Evolutionary conservation across 2,329 filamentous ascomycete species (phyloP), one percentile per base, ranked within the genome.

Genomic region (Xylaria sp.): DNA sequence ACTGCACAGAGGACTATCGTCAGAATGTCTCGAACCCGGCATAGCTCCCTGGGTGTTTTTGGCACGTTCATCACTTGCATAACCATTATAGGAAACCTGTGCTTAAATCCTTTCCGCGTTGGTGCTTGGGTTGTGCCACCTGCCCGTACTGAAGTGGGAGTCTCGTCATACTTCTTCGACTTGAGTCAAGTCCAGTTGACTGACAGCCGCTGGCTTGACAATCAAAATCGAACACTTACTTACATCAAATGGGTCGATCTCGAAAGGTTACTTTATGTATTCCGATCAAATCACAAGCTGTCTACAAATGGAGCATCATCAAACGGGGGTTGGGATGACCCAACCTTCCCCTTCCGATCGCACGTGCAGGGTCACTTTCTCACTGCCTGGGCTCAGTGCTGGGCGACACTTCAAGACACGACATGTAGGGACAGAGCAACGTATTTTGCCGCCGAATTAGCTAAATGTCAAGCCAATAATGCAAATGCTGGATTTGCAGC

Each of bases 291-390:
- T 56, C 85, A 86, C 65, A 78, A 80, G 20, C 72, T 86, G 0
- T 82, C 81, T 2, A 87, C 84, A 9, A 79, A 83, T 2, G 83
- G 82, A 1, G 85, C 85, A 1, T 69, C 76, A 1, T 58, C 79
- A 6, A 85, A 85, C 57, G 84, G 84, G 1, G 86, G 85, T 2
- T 87, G 86, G 86, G 86, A 88, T 74, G 83, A 83, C 1, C 86
- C 86, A 0, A 78, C 83, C 56, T 87, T 88, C 54, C 85, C 86
- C 0, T 88, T 88, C 73, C 81, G 85, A 15, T 81, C 81, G 0
- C 86, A 87, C 59, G 72, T 81, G 23, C 86, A 88, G 66, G 86
- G 86, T 0, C 86, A 87, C 73, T 83, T 83, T 39, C 80, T 87
- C 39, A 84, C 80, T 1, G 85, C 83, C 0, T 87, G 84, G 85